phyloP scores from a whole-genome alignment of 1,139 yeast species.

The Pichia sp. region DNA sequence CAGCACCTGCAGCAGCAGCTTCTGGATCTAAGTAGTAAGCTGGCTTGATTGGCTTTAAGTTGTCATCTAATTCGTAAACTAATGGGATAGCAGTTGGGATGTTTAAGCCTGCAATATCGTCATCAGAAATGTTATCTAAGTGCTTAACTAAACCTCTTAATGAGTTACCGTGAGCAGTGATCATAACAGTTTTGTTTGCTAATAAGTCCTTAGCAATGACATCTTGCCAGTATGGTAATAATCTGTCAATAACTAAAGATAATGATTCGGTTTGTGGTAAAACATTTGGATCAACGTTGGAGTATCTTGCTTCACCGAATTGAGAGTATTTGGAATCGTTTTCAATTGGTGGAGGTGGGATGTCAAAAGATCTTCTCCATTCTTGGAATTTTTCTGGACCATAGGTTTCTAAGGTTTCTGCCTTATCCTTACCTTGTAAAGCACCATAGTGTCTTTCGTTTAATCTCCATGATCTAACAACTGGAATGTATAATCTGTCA shows the following conservation, averaged over 20 bases:
- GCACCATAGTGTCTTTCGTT: conserved; percentile 99
- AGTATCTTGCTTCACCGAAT: conserved; percentile 78
- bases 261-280: conserved; percentile 94
- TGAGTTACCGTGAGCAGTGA: conserved; percentile 99
- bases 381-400: conserved; percentile 93
- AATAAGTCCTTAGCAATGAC: conserved; percentile 80
- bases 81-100: conserved; percentile 99
- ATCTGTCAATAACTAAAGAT: conserved; percentile 91
- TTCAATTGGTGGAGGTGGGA: conserved; percentile 90
- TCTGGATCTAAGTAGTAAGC: conserved; percentile 97
- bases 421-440: conserved; percentile 97
- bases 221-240: conserved; percentile 97
- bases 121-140: conserved; percentile 90
- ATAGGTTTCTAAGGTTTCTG: conserved; percentile 78
- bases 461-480: conserved; percentile 94
- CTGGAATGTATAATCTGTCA: conserved; percentile 88
- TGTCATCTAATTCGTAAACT: conserved; percentile 88
- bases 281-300: conserved; percentile 72
- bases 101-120: conserved; percentile 87
- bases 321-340: conserved; percentile 79
- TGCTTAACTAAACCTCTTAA: conserved; percentile 95
- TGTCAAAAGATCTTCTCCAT: conserved; percentile 97
- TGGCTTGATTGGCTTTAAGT: conserved; percentile 85
- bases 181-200: conserved; percentile 80
- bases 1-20: conserved; percentile 99